These are phyloP conservation scores for Colletotrichum nymphaeae DNA, from an alignment of 2,329 filamentous ascomycete species.

Conservation along the genomic window DNA sequence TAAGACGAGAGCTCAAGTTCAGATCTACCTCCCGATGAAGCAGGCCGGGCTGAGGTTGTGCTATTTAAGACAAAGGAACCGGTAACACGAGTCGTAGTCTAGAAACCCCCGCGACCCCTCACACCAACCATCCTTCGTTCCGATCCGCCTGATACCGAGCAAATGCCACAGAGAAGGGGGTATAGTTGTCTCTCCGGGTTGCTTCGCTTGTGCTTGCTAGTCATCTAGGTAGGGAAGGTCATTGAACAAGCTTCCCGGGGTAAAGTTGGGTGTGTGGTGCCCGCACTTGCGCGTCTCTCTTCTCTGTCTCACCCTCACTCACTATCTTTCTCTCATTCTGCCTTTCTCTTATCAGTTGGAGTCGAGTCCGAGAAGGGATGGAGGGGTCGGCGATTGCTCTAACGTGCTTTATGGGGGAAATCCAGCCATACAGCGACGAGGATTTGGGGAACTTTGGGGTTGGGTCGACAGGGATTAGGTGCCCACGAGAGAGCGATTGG, in stretches of 20 bases:
- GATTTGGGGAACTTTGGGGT: neutral
- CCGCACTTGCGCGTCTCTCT: neutral
- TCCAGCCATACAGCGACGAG: constrained; percentile 29
- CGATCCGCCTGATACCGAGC: constrained; percentile 25
- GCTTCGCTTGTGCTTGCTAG: neutral
- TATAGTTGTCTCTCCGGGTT: neutral
- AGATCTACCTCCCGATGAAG: neutral
- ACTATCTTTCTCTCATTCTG: too few relatives aligned
- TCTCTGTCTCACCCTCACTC: neutral
- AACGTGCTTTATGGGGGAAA: neutral
- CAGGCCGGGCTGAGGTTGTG: neutral
- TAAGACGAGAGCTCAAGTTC: fast-evolving
- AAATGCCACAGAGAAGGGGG: constrained; percentile 5
- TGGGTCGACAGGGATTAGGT: constrained; percentile 18
- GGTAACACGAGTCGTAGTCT: constrained; percentile 21
- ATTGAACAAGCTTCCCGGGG: constrained; percentile 17
- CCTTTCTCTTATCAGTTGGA: constrained; percentile 29
- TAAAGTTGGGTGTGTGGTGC: neutral
- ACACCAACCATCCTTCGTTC: neutral
- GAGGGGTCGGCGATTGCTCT: neutral
- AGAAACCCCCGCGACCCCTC: neutral
- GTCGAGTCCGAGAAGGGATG: neutral
- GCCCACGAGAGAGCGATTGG: constrained; percentile 5
- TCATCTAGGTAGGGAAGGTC: neutral
- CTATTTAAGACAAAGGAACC: constrained; percentile 20